Base-by-base conservation (phyloP, 768 basidiomycete species). In the Leccinum barrowsii region DNA sequence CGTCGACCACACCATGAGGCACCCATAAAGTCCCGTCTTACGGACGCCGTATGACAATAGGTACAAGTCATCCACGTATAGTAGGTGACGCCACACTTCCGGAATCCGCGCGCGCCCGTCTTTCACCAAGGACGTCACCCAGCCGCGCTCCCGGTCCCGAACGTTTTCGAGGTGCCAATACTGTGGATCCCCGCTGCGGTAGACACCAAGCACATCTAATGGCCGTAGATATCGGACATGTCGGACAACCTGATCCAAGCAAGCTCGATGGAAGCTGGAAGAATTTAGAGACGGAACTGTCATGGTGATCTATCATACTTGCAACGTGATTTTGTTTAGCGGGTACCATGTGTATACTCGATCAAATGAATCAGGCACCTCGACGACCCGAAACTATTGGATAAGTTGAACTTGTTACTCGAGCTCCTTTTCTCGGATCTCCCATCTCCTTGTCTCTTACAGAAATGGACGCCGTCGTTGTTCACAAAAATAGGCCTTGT, bases 171-270 rank as follows among this genome's bases (percentile, higher is more conserved):
- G 34, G 46, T 24, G 24, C 19, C 60, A 3, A 1, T 64, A 3
- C 17, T 61, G 21, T 65, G 61, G 61, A 48, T 67, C 32, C n/a
- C 50, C 24, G 54, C 61, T 1, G 50, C 56, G 7, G 42, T 7
- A 35, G 47, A 61, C 8, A 32, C 21, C 2, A 21, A 52, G n/a
- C n/a, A 1, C 22, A 57, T 8, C 52, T 30, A 0, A 30, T 30
- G 30, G 30, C 30, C 30, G 30, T 0, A 32, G 30, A 32, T 54
- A 13, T 40, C 40, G 1, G 26, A 28, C 28, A 32, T 54, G 17
- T 40, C 40, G 2, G 26, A 26, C 26, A 1, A 26, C 26, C 7
- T 28, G 26, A 28, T 28, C 26, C 26, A 7, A 28, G 26, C 7
- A 44, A 22, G 7, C 19, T 24, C 13, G 40, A 50, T 17, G 49